Percentiles rank a stretch among this genome's conserved stretches.
Evolutionary conservation across 2,329 filamentous ascomycete species (phyloP).

Genomic region (Stachybotrys elegans): DNA sequence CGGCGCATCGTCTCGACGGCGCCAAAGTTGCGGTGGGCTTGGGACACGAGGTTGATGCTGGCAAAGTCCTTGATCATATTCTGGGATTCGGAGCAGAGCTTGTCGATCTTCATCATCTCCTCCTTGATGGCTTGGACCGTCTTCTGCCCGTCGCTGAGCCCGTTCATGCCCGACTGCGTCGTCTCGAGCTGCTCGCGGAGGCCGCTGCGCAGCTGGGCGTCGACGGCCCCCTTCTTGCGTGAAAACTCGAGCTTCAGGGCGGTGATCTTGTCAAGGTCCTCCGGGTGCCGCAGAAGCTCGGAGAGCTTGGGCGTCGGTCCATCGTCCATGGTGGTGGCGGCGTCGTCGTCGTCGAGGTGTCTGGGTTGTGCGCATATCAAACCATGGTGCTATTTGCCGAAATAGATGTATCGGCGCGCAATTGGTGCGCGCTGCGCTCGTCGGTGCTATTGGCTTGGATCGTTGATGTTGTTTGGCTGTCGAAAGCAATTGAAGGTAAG

Average conservation of each 20-base stretch:
- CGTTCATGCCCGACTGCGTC: conserved; percentile 87
- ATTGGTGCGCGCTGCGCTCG: too few relatives aligned
- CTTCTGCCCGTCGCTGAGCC: conserved; percentile 84
- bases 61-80: conserved; percentile 97
- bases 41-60: conserved; percentile 84
- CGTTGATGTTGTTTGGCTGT: too few relatives aligned
- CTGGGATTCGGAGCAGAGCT: conserved; percentile 93
- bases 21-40: conserved; percentile 94
- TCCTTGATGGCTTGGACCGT: conserved; percentile 92
- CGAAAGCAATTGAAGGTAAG: too few relatives aligned
- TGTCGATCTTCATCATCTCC: conserved; percentile 98
- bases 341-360: too few relatives aligned
- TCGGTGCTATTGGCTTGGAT: too few relatives aligned
- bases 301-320: conserved; percentile 74
- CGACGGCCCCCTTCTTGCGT: conserved; percentile 88
- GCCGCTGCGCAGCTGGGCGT: conserved; percentile 82
- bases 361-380: too few relatives aligned
- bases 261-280: conserved; percentile 94
- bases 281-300: conserved; percentile 89
- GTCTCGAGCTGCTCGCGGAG: conserved; percentile 90
- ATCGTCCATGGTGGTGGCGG: conserved; percentile 38
- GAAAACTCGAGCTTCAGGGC: conserved; percentile 87
- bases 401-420: too few relatives aligned
- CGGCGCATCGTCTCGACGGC: conserved; percentile 90
- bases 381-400: too few relatives aligned